phyloP scores from a whole-genome alignment of 2,329 filamentous ascomycete species.

The Sclerotinia subarctica region DNA sequence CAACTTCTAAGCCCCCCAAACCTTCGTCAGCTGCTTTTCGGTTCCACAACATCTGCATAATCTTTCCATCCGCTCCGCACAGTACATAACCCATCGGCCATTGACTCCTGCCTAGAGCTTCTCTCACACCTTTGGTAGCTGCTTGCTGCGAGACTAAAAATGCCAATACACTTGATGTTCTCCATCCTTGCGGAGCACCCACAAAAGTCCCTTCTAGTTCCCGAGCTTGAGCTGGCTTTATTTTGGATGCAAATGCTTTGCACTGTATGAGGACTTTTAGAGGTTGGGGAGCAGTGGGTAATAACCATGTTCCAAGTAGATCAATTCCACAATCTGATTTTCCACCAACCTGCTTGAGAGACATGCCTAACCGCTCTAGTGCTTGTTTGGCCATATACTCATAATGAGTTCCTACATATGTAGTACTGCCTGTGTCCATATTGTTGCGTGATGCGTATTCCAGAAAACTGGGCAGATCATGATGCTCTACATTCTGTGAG shows the following conservation, averaged over 20 bases:
- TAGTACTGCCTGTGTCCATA: conserved; percentile 54
- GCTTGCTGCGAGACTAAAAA: conserved; percentile 65
- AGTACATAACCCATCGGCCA: conserved; percentile 71
- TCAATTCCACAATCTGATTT: conserved; percentile 70
- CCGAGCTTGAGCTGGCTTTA: conserved; percentile 59
- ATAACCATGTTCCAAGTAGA: conserved; percentile 66
- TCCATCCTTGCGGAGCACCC: conserved; percentile 71
- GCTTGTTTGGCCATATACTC: conserved; percentile 65
- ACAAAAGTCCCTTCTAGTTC: conserved; percentile 77
- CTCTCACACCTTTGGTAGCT: conserved; percentile 75
- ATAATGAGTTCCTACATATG: conserved; percentile 71
- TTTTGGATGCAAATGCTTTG: conserved; percentile 56
- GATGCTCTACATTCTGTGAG: conserved; percentile 51
- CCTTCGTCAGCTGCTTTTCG: conserved; percentile 57
- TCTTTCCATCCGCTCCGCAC: conserved; percentile 53
- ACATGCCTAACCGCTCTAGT: conserved; percentile 60
- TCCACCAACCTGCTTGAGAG: conserved; percentile 62
- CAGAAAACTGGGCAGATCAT: conserved; percentile 62
- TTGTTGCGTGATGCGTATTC: conserved; percentile 55
- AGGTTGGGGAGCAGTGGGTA: conserved; percentile 46
- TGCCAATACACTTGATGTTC: conserved; percentile 58
- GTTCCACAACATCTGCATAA: conserved; percentile 75
- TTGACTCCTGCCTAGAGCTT: conserved; percentile 63
- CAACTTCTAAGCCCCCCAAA: conserved; percentile 57
- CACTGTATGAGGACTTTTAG: conserved; percentile 61